Base-by-base conservation (phyloP, 192 early-diverging fungal species). In the Rhizophagus sp. region DNA sequence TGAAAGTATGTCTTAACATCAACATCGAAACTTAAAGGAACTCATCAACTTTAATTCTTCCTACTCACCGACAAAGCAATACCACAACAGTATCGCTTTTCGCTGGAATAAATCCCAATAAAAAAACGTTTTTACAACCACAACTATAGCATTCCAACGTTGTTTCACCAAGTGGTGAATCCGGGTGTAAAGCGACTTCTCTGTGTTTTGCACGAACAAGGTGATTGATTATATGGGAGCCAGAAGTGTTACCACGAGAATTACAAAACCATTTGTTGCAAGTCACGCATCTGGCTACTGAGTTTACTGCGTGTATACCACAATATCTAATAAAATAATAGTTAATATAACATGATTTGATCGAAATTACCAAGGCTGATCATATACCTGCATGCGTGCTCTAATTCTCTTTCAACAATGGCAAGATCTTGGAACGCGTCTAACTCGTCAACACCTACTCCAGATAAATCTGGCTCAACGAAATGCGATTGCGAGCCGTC, bases 241-340 rank as follows among this genome's bases (percentile, higher is more conserved):
- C 97, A 8, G 94, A 93, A 1, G 94, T 96, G 75, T 91, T 92
- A 33, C 96, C 95, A 47, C 95, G 91, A 19, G 94, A 90, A 81
- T 99, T 99, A 84, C 98, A 99, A 83, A 99, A 98, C 97, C 97
- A 99, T 69, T 94, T 93, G 70, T 89, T 91, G 87, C 98, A 99
- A 0, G 88, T 90, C 44, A 97, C 90, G 84, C 98, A 99, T 86
- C 97, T 96, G 70, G 95, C 93, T 8, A 99, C 97, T 0, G 95
- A 91, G 39, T 89, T 87, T 24, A 95, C 90, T 70, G 91, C 91
- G 80, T 98, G 97, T 78, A 98, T 93, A 44, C 95, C 96, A 79
- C 98, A 99, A 85, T 99, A 99, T 75, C 92, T 93, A 73, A 15
- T 3, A 62, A 30, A 34, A 39, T 24, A 24, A 41, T 39, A 34